Evolutionary conservation across 106 monocot species (phyloP), one percentile per base, ranked within the genome.

Genomic region (Dioscorea dumetorum): DNA sequence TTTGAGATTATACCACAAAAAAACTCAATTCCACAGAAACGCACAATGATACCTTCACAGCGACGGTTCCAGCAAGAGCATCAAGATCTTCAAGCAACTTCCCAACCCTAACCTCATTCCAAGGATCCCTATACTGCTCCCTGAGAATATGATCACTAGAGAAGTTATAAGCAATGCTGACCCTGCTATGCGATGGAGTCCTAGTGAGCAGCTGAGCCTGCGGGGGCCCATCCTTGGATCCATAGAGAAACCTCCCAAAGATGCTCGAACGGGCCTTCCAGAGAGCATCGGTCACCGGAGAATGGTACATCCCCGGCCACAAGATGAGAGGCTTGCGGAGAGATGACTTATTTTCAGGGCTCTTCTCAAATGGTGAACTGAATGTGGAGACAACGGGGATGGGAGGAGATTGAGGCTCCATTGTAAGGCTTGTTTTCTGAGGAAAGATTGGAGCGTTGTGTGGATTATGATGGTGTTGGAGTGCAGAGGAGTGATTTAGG

Each of bases 301-400:
- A 97, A 63, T 92, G 91, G 84, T 92, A 97, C 83, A 84, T 92
- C 62, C 97, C 97, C 1, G 91, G 91, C 95, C 91, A 91, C 50
- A 97, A 76, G 81, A 86, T 88, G 7, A 97, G 70, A 22, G 95
- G 88, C 73, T 97, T 91, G 24, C 91, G 66, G 49, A 84, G 33
- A 12, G 81, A 74, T 19, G 78, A 81, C 24, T 78, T 62, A 52
- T 83, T 77, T 19, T 81, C 76, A 8, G 74, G 58, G 24, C 68
- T 72, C 22, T 58, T 52, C 4, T 85, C 83, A 48, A 86, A 65
- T 8, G 85, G 83, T 17, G 78, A 81, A 33, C 83, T 71, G 54
- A 82, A 56, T 1, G 83, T 87, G 20, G 91, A 84, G 8, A 62
- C 49, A 13, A 86, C 87, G 11, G 70, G 74, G 65, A 90, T 84